phyloP scores from a whole-genome alignment of 352 stramenopile genomes.

The Phytophthora podocarpi region DNA sequence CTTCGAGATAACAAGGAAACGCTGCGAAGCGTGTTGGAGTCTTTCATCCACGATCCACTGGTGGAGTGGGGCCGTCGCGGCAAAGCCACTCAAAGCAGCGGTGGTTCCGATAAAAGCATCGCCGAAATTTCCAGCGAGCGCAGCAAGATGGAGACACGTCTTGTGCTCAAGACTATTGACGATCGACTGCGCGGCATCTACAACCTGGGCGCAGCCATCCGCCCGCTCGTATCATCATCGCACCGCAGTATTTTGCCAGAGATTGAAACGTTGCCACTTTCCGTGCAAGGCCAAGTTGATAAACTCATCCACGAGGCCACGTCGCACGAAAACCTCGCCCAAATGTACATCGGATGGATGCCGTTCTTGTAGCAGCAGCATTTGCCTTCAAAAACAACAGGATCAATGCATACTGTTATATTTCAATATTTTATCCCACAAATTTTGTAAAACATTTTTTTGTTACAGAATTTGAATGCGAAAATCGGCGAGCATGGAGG shows the following conservation, averaged over 20 bases:
- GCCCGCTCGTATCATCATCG: conserved; percentile 62
- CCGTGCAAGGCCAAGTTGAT: conserved; percentile 93
- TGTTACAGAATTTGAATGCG: neutral
- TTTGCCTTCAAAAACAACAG: too few species aligned
- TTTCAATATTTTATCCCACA: neutral
- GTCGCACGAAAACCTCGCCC: conserved; percentile 90
- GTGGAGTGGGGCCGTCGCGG: conserved; percentile 90
- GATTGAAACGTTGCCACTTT: conserved; percentile 90
- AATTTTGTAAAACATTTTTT: neutral
- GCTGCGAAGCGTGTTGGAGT: conserved; percentile 98
- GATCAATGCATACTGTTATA: too few species aligned
- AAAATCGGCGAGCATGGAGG: conserved; percentile 36
- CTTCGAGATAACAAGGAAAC: conserved; percentile 97
- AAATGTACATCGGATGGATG: conserved; percentile 98
- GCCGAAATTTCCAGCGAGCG: conserved; percentile 68
- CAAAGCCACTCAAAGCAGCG: conserved; percentile 63
- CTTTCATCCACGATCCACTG: conserved; percentile 98
- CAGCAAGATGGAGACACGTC: conserved; percentile 86
- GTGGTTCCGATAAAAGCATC: conserved; percentile 26
- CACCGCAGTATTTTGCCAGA: conserved; percentile 76
- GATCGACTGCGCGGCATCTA: conserved; percentile 93
- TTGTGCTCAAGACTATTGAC: conserved; percentile 91
- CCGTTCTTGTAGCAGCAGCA: conserved; percentile 67
- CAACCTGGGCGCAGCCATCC: conserved; percentile 88
- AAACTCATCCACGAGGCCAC: conserved; percentile 95